Percentiles rank a stretch among this genome's conserved stretches.
Evolutionary conservation across 805 yeast genomes (phyloP).

Genomic region (Pichia pseudocactophila): DNA sequence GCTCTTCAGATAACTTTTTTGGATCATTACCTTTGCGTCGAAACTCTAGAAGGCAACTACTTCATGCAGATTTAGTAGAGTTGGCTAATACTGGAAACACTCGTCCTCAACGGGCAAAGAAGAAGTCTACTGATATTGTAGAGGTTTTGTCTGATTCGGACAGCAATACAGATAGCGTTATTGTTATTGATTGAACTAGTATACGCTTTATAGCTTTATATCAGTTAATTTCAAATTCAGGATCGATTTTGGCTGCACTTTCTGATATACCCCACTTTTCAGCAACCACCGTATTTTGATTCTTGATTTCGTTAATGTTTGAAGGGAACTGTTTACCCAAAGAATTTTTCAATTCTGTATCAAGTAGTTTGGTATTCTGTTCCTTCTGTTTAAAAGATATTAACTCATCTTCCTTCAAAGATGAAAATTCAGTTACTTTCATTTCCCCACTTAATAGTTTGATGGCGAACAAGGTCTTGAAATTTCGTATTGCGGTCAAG

Average conservation of each 20-base stretch:
- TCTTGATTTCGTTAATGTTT: slow-evolving; percentile 21
- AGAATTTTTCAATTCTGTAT: slow-evolving; percentile 24
- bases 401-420: slow-evolving; percentile 18
- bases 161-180: slow-evolving; percentile 2
- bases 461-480: slow-evolving; percentile 19
- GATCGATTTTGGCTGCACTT: slow-evolving; percentile 28
- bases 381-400: slow-evolving; percentile 21
- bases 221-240: slow-evolving; percentile 16
- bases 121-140: background rate
- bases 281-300: slow-evolving; percentile 19
- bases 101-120: slow-evolving; percentile 7
- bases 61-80: slow-evolving; percentile 8
- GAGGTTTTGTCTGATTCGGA: slow-evolving; percentile 4
- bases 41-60: background rate
- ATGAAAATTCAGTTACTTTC: slow-evolving; percentile 16
- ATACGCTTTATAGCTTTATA: no score
- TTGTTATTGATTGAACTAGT: slow-evolving; percentile 8
- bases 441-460: slow-evolving; percentile 16
- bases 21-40: background rate
- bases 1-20: background rate
- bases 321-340: slow-evolving; percentile 21
- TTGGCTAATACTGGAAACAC: slow-evolving; percentile 9
- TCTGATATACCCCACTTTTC: slow-evolving; percentile 30
- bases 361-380: slow-evolving; percentile 23
- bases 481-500: slow-evolving; percentile 23